Evolutionary conservation across 2,329 filamentous ascomycete genomes (phyloP).

Genomic region (Aspergillus hortae): DNA sequence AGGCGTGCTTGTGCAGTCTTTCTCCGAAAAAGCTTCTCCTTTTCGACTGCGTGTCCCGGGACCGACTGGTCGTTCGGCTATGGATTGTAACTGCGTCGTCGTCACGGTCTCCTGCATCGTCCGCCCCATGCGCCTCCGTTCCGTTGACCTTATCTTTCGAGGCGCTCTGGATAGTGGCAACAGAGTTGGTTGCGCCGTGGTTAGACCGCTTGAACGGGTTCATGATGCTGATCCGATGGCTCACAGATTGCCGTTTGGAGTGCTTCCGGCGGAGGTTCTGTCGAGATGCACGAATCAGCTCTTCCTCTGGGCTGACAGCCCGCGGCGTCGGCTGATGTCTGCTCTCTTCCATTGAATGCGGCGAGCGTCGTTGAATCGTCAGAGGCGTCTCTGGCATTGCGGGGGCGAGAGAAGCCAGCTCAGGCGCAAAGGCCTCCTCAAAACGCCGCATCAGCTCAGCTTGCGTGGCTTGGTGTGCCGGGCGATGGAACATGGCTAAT

Average conservation of each 20-base stretch:
- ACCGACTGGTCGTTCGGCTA: conserved; percentile 35
- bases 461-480: conserved; percentile 51
- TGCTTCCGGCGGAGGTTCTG: conserved; percentile 29
- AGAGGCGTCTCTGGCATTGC: conserved; percentile 36
- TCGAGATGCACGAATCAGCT: conserved; percentile 31
- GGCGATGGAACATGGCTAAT: conserved; percentile 62
- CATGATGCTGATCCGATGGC: conserved; percentile 41
- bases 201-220: conserved; percentile 42
- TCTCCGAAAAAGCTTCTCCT: conserved; percentile 41
- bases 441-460: conserved; percentile 37
- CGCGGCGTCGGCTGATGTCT: conserved; percentile 23
- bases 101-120: conserved; percentile 22
- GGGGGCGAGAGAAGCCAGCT: conserved; percentile 60
- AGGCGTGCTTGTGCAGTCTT: conserved; percentile 29
- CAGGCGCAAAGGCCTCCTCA: conserved; percentile 52
- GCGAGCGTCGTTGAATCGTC: conserved; percentile 41
- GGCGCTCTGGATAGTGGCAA: conserved; percentile 31
- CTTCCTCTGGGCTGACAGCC: conserved; percentile 34
- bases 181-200: conserved; percentile 34
- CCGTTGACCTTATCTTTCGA: conserved; percentile 24
- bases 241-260: conserved; percentile 36
- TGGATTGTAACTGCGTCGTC: conserved; percentile 36
- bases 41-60: conserved; percentile 33
- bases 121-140: conserved; percentile 9
- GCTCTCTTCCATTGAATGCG: conserved; percentile 23